Percentiles rank a stretch among this genome's conserved stretches.
phyloP scores from a whole-genome alignment of 1,284 basidiomycete species.

The Cutaneotrichosporon cutaneum region DNA sequence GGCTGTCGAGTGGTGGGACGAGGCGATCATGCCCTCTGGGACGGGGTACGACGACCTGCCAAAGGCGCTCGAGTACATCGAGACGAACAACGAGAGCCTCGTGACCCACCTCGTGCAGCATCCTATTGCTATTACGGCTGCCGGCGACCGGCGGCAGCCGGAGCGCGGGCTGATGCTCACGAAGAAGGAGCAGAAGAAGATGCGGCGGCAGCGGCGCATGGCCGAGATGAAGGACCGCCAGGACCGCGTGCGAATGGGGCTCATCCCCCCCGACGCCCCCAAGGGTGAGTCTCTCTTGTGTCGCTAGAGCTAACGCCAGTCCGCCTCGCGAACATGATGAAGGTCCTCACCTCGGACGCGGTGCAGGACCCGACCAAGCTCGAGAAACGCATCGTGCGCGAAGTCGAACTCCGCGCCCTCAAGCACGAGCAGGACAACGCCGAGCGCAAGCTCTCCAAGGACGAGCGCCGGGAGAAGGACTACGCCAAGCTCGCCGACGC shows the following conservation, averaged over 20 bases:
- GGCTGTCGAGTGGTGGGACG: slow-evolving; percentile 96
- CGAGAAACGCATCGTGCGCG: slow-evolving; percentile 87
- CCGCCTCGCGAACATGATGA: slow-evolving; percentile 94
- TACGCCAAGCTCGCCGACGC: slow-evolving; percentile 80
- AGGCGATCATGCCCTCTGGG: slow-evolving; percentile 69
- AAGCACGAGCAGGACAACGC: slow-evolving; percentile 88
- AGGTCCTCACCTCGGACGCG: slow-evolving; percentile 92
- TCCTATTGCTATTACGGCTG: slow-evolving; percentile 92
- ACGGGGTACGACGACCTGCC: slow-evolving; percentile 69
- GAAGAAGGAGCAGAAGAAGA: slow-evolving; percentile 95
- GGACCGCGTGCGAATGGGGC: slow-evolving; percentile 92
- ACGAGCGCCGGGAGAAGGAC: slow-evolving; percentile 80
- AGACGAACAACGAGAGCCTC: slow-evolving; percentile 68
- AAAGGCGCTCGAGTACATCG: slow-evolving; percentile 54
- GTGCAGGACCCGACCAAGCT: slow-evolving; percentile 95
- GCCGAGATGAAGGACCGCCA: slow-evolving; percentile 92
- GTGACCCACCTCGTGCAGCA: slow-evolving; percentile 94
- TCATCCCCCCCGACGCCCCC: slow-evolving; percentile 89
- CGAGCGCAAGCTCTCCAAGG: slow-evolving; percentile 85
- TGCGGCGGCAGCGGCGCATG: slow-evolving; percentile 82
- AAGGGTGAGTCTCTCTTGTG: slow-evolving; percentile 65
- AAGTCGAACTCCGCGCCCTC: slow-evolving; percentile 85
- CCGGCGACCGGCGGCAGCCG: slow-evolving; percentile 70
- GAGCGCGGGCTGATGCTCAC: slow-evolving; percentile 86
- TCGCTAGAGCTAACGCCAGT: slow-evolving; percentile 59